These are phyloP conservation scores for Phytophthora fragariae DNA, from an alignment of 352 stramenopile species.

Conservation along the genomic window DNA sequence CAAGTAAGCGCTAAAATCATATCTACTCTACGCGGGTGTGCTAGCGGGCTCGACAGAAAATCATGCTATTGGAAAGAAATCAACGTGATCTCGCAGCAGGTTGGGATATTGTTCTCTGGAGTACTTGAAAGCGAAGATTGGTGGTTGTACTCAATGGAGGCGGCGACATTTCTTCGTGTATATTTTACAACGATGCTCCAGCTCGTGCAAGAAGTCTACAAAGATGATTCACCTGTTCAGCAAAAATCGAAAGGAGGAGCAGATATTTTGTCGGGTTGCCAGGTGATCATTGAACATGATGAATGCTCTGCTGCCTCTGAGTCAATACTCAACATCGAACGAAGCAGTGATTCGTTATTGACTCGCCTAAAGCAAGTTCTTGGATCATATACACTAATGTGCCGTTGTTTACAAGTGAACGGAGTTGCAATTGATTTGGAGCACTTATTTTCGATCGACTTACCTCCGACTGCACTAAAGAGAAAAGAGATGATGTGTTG, in stretches of 20 bases:
- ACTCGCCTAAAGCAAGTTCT: slow-evolving; percentile 30
- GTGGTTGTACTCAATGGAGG: slow-evolving; percentile 19
- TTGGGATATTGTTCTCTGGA: slow-evolving; percentile 1
- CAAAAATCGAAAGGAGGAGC: background rate
- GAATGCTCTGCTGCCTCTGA: background rate
- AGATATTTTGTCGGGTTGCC: slow-evolving; percentile 2
- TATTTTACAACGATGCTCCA: slow-evolving; percentile 18
- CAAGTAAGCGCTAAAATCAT: slow-evolving; percentile 39
- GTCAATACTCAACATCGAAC: background rate
- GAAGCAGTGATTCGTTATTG: background rate
- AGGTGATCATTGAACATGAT: slow-evolving; percentile 25
- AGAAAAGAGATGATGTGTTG: slow-evolving; percentile 34
- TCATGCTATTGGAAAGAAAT: slow-evolving; percentile 32
- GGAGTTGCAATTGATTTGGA: slow-evolving; percentile 37
- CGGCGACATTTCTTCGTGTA: slow-evolving; percentile 18
- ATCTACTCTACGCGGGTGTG: slow-evolving; percentile 6
- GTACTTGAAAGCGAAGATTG: slow-evolving; percentile 20
- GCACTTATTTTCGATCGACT: slow-evolving; percentile 15
- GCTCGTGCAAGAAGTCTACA: slow-evolving; percentile 13
- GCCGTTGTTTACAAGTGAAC: slow-evolving; percentile 28
- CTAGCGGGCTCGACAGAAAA: slow-evolving; percentile 15
- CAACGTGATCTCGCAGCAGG: slow-evolving; percentile 1
- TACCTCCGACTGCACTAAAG: background rate
- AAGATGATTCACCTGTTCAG: background rate
- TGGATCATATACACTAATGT: slow-evolving; percentile 34